These are phyloP conservation scores for Paecilomyces niveus DNA, from an alignment of 2,329 filamentous ascomycete genomes.

Conservation along the genomic window DNA sequence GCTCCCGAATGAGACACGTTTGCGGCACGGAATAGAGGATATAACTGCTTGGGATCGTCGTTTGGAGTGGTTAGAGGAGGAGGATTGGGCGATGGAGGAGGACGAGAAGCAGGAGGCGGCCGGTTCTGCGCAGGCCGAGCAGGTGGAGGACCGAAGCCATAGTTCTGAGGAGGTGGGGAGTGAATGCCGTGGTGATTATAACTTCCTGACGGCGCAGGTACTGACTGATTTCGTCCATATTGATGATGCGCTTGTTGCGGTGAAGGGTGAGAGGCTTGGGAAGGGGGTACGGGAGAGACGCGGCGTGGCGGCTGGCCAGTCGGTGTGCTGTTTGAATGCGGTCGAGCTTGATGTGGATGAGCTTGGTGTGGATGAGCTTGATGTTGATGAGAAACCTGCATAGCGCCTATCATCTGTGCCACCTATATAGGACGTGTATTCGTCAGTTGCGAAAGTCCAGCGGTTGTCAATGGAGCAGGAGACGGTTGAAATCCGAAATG, in stretches of 20 bases:
- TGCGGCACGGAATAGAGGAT: constrained; percentile 81
- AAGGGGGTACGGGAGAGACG: constrained; percentile 1
- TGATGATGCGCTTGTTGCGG: constrained; percentile 17
- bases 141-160: constrained; percentile 45
- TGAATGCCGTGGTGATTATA: constrained; percentile 39
- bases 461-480: constrained; percentile 4
- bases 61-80: constrained; percentile 42
- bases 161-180: constrained; percentile 39
- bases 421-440: constrained; percentile 22
- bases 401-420: constrained; percentile 37
- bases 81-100: constrained; percentile 59
- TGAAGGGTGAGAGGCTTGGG: constrained; percentile 27
- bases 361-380: background rate
- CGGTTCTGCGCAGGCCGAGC: constrained; percentile 47
- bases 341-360: constrained; percentile 4
- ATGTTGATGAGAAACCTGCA: constrained; percentile 24
- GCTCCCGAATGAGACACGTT: constrained; percentile 72
- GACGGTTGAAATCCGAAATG: background rate
- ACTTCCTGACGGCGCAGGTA: constrained; percentile 26
- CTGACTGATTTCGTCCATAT: constrained; percentile 19
- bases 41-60: constrained; percentile 55
- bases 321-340: background rate
- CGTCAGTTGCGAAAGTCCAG: background rate
- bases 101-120: constrained; percentile 52
- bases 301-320: constrained; percentile 9